A percentile compares a stretch with the other conserved stretches of the same genome.
Conservation (phyloP, 1,284 basidiomycete species). For the Coriolopsis trogii region DNA sequence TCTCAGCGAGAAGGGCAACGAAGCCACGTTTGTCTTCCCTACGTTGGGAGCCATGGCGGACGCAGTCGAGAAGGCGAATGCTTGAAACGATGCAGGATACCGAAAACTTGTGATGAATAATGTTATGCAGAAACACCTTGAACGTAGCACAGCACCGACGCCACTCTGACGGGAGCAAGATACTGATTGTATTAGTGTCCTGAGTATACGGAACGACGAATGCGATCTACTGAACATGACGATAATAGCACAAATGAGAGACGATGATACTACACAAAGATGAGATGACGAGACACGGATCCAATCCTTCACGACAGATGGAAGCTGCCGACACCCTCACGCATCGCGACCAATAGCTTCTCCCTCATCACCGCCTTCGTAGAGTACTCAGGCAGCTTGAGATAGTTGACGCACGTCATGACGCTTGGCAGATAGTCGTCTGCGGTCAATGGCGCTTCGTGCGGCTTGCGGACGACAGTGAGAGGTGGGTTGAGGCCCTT, state of each 20-base stretch:
- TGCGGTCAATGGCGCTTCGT: slow-evolving; percentile 86
- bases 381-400: slow-evolving; percentile 94
- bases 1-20: slow-evolving; percentile 37
- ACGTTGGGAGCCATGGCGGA: slow-evolving; percentile 60
- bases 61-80: slow-evolving; percentile 44
- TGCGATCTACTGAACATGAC: slow-evolving; percentile 25
- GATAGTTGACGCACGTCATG: slow-evolving; percentile 98
- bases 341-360: slow-evolving; percentile 82
- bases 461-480: slow-evolving; percentile 96
- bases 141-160: too few relatives aligned
- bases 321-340: slow-evolving; percentile 93
- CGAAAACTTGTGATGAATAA: too few relatives aligned
- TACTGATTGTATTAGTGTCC: slow-evolving; percentile 26
- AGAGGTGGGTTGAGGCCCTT: slow-evolving; percentile 91
- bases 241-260: slow-evolving; percentile 25
- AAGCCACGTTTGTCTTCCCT: slow-evolving; percentile 52
- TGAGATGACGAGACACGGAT: slow-evolving; percentile 9
- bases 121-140: too few relatives aligned
- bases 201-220: slow-evolving; percentile 9
- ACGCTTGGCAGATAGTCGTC: slow-evolving; percentile 97
- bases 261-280: slow-evolving; percentile 20
- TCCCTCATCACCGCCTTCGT: slow-evolving; percentile 80
- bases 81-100: neutral
- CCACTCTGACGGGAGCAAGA: too few relatives aligned
- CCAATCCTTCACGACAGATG: slow-evolving; percentile 78